These are phyloP conservation scores for Suillus hirtellus DNA, from an alignment of 768 basidiomycete genomes.

Conservation along the genomic window DNA sequence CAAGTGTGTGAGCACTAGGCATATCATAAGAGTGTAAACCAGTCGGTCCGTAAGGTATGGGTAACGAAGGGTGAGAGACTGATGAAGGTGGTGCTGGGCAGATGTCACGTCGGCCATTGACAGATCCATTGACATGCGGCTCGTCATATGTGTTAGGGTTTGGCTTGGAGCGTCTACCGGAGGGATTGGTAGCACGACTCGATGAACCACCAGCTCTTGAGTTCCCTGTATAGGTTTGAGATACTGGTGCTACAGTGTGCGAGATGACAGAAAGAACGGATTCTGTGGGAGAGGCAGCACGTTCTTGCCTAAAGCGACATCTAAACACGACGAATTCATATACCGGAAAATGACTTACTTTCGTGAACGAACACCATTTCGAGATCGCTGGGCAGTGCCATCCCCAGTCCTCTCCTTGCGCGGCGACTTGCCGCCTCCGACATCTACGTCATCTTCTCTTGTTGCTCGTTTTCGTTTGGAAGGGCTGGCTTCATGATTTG, in stretches of 20 bases:
- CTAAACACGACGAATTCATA: conserved; percentile 4
- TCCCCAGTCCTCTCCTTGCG: conserved; percentile 60
- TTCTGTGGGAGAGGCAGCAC: conserved; percentile 69
- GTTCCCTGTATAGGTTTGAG: conserved; percentile 28
- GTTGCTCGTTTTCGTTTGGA: conserved; percentile 60
- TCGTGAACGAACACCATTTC: conserved; percentile 56
- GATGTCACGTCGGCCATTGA: conserved; percentile 39
- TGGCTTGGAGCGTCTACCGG: conserved; percentile 44
- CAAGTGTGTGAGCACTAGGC: conserved; percentile 34
- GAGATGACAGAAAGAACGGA: conserved; percentile 73
- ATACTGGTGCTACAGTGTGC: conserved; percentile 47
- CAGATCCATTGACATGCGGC: conserved; percentile 40
- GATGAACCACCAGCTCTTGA: conserved; percentile 32
- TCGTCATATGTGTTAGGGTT: conserved; percentile 44
- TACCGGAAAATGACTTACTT: conserved; percentile 45
- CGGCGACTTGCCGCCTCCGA: conserved; percentile 52
- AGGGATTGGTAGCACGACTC: conserved; percentile 32
- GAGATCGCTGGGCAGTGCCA: conserved; percentile 41
- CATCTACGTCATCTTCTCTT: conserved; percentile 67
- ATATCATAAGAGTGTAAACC: conserved; percentile 44
- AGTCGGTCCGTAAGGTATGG: conserved; percentile 40
- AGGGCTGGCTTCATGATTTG: conserved; percentile 59
- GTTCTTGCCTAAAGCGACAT: conserved; percentile 50
- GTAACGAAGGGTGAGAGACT: conserved; percentile 54
- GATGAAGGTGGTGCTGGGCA: conserved; percentile 53